A percentile compares a stretch with the other conserved stretches of the same genome.
phyloP scores from a whole-genome alignment of 345 rosid species.

The Erodium maritimum region DNA sequence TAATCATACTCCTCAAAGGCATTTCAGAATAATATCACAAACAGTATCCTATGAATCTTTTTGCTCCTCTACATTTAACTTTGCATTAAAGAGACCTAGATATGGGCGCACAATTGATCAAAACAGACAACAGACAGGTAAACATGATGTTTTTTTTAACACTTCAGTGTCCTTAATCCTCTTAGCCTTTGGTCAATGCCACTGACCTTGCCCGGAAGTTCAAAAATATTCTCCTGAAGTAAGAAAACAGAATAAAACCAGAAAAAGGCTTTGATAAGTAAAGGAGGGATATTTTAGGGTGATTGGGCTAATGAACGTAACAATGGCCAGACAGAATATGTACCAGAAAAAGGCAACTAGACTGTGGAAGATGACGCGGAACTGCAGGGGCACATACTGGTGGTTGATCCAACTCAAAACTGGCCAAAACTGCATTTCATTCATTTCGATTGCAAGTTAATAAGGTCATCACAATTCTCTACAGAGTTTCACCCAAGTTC shows the following conservation, averaged over 20 bases:
- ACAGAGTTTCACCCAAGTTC: neutral
- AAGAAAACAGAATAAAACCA: neutral
- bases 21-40: too few relatives aligned
- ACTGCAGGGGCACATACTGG: conserved; percentile 71
- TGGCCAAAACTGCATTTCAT: conserved; percentile 66
- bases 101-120: neutral
- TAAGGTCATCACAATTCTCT: conserved; percentile 1
- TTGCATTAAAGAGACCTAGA: neutral
- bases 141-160: too few relatives aligned
- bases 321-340: neutral
- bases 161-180: neutral
- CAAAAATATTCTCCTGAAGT: neutral
- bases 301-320: too few relatives aligned
- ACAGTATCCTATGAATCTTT: too few relatives aligned
- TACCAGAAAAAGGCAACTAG: conserved; percentile 69
- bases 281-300: neutral
- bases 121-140: neutral
- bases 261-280: neutral
- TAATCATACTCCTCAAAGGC: too few relatives aligned
- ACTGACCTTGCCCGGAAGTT: neutral
- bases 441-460: conserved; percentile 2
- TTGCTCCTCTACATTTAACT: too few relatives aligned
- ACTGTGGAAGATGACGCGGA: conserved; percentile 76
- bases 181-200: neutral
- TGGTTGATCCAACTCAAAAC: conserved; percentile 85